Evolutionary conservation across 2,329 filamentous ascomycete genomes (phyloP).

Genomic region (Colletotrichum sp.): DNA sequence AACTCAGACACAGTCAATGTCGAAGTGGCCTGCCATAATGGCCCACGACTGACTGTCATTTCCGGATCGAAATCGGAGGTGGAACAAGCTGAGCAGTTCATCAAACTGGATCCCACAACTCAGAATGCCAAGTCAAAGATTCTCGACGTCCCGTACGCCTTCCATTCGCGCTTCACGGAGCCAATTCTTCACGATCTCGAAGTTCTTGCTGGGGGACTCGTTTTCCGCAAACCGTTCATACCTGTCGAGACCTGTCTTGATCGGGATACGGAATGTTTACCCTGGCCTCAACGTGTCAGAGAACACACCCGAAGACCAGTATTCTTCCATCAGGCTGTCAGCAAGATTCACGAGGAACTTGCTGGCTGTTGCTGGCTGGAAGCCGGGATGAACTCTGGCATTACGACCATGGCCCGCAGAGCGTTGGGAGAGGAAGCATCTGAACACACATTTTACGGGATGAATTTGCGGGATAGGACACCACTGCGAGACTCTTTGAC

Average conservation of each 20-base stretch:
- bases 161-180: slow-evolving; percentile 49
- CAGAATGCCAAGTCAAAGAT: slow-evolving; percentile 31
- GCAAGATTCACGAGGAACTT: slow-evolving; percentile 36
- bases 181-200: slow-evolving; percentile 30
- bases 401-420: slow-evolving; percentile 36
- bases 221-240: neutral
- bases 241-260: neutral
- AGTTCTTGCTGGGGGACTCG: slow-evolving; percentile 23
- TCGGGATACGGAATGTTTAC: neutral
- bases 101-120: neutral
- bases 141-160: slow-evolving; percentile 51
- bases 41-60: slow-evolving; percentile 44
- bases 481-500: neutral
- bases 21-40: slow-evolving; percentile 53
- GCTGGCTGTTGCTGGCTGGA: slow-evolving; percentile 41
- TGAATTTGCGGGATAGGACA: neutral
- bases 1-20: slow-evolving; percentile 23
- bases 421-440: slow-evolving; percentile 21
- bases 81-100: slow-evolving; percentile 18
- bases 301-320: slow-evolving; percentile 49
- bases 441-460: neutral
- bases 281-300: slow-evolving; percentile 21
- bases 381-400: slow-evolving; percentile 43
- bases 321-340: slow-evolving; percentile 46
- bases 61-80: slow-evolving; percentile 40